Conservation (phyloP, 352 stramenopile species). For the Globisporangium cylindrosporum region DNA sequence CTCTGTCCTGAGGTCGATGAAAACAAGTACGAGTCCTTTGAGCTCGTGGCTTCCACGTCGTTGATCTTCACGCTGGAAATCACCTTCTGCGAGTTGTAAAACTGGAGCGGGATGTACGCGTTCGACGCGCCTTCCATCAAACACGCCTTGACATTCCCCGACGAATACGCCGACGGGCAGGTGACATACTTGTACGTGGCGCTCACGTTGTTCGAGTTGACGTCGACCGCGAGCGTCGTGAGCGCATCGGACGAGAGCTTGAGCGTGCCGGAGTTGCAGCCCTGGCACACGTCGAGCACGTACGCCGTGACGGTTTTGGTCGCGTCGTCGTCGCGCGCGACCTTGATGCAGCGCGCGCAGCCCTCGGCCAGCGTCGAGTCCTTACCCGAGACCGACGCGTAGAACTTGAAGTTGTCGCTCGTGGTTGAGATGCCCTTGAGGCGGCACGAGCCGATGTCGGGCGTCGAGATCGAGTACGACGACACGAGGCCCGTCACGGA, state of each 20-base stretch:
- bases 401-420: conserved; percentile 79
- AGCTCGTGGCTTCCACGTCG: conserved; percentile 41
- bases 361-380: conserved; percentile 51
- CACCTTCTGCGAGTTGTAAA: conserved; percentile 78
- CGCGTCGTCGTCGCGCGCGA: conserved; percentile 48
- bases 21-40: conserved; percentile 58
- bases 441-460: conserved; percentile 64
- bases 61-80: conserved; percentile 63
- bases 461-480: conserved; percentile 57
- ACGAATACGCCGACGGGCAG: conserved; percentile 54
- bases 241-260: conserved; percentile 55
- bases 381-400: conserved; percentile 66
- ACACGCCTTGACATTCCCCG: conserved; percentile 76
- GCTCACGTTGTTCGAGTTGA: conserved; percentile 44
- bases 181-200: conserved; percentile 61
- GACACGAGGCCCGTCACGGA: conserved; percentile 23
- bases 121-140: conserved; percentile 78
- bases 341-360: conserved; percentile 74
- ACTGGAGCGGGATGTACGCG: conserved; percentile 80
- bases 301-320: conserved; percentile 55
- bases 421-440: conserved; percentile 53
- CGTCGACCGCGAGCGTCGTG: conserved; percentile 36
- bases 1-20: conserved; percentile 46
- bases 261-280: conserved; percentile 43
- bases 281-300: conserved; percentile 66